Base-by-base conservation (phyloP, 129 eudicot species). In the Chrysanthemum seticuspe region DNA sequence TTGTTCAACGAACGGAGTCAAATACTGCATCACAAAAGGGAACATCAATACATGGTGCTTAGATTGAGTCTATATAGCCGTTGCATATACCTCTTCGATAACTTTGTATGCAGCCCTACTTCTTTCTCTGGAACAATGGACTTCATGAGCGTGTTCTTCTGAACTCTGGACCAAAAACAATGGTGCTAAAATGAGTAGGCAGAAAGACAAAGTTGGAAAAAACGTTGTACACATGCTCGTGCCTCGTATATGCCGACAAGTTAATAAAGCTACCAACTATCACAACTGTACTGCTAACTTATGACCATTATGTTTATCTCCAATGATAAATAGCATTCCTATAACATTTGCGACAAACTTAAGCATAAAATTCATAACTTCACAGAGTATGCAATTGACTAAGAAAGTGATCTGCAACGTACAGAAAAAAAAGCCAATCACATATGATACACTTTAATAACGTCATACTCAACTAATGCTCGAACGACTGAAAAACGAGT, bases 71-170 rank as follows among this genome's bases (percentile, higher is more conserved):
- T 47, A 66, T 2, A 61, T 62, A 21, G 6, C 66, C 44, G 52
- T 55, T 66, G 21, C 21, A 19, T 19, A 19, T 86, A 94, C 98
- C 97, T 94, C 84, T 66, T 94, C 93, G 40, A 84, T 83, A 59
- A 86, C 74, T 66, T 78, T 81, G 87, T 96, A 83, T 47, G 97
- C 98, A 15, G 89, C 84, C 73, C 98, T 80, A 67, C 98, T 90
- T 80, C 98, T 90, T 78, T 94, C 98, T 81, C 98, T 84, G 52
- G 98, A 90, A 69, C 97, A 94, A 81, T 94, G 98, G 77, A 94
- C 79, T 81, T 93, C 97, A 68, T 71, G 86, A 44, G 63, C 65
- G 21, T 76, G 84, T 23, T 70, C 83, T 61, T 80, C 74, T 63
- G 65, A 74, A 83, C 36, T 68, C 87, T 86, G 85, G 59, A 76